Base-by-base conservation (phyloP, 2,329 filamentous ascomycete species). In the Macroventuria anomochaeta region DNA sequence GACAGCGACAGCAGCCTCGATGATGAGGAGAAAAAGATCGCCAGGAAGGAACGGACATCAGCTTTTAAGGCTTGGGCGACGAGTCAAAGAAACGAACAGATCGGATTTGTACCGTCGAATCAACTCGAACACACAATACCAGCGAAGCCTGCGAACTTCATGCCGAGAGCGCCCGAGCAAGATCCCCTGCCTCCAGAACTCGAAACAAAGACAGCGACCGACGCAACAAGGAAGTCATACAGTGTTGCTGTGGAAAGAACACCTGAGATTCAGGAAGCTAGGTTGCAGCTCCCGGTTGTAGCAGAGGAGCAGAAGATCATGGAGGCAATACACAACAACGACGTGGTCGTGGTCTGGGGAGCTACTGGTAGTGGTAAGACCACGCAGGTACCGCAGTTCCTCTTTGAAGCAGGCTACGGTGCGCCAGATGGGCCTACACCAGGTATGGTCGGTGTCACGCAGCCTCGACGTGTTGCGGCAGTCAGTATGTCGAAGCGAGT, bases 361-460 rank as follows among this genome's bases (percentile, higher is more conserved):
- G 89, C 92, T 12, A 99, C 96, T 28, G 95, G 95, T 75, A 97
- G 92, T 58, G 95, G 95, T 72, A 99, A 99, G 76, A 99, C 96
- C 0, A 99, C 95, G 0, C 95, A 99, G 74, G 85, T 99, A 7
- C 96, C 96, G 0, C 95, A 99, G 68, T 99, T 99, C 69, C 80
- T 99, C 25, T 96, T 90, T 64, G 95, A 99, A 78, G 88, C 93
- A 41, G 95, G 95, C 6, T 97, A 96, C 68, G 95, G 93, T 10
- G 87, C 88, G 23, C 81, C 86, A 0, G 80, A 85, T 20, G 90
- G 91, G 5, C 88, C 89, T 2, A 96, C 90, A 0, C 90, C 91
- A 0, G 95, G 95, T 29, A 87, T 97, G 84, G 95, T 99, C 70
- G 95, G 92, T 46, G 85, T 99, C 23, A 99, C 96, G 0, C 96